A percentile compares a stretch with the other conserved stretches of the same genome.
Conservation (phyloP, 139 green algal species). For the Auxenochlorella pyrenoidosa region DNA sequence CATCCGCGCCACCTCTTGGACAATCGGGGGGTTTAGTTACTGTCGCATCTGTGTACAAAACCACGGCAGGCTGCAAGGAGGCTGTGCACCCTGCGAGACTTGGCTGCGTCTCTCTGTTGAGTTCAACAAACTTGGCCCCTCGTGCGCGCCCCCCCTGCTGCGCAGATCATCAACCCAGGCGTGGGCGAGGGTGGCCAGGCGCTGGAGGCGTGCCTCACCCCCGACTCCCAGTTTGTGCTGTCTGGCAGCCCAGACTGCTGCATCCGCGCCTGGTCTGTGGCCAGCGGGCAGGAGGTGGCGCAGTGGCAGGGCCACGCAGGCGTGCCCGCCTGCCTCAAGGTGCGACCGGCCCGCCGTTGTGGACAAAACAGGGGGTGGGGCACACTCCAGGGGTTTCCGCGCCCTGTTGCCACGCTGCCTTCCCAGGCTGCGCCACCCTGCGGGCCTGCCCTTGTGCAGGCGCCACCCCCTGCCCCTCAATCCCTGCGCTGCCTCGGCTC, state of each 20-base stretch:
- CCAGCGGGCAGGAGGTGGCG: slow-evolving; percentile 65
- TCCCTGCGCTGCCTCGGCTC: not conserved
- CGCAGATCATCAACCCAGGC: slow-evolving; percentile 55
- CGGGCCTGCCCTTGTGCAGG: not conserved
- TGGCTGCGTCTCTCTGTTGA: too few relatives aligned
- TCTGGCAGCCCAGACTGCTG: slow-evolving; percentile 75
- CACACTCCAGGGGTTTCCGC: not conserved
- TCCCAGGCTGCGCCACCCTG: not conserved
- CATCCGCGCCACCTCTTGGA: too few relatives aligned
- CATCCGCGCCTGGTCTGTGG: slow-evolving; percentile 75
- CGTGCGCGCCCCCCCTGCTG: not conserved
- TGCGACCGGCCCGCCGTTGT: not conserved
- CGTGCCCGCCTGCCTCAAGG: slow-evolving; percentile 70
- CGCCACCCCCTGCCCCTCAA: too few relatives aligned
- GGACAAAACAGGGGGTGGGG: too few relatives aligned
- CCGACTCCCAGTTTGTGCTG: slow-evolving; percentile 84
- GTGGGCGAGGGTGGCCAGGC: slow-evolving; percentile 55
- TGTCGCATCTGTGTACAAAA: too few relatives aligned
- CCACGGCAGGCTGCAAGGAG: too few relatives aligned
- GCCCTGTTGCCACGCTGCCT: not conserved
- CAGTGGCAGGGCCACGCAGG: slow-evolving; percentile 72
- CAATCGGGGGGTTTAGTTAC: too few relatives aligned
- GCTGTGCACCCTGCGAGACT: too few relatives aligned
- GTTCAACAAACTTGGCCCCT: not conserved
- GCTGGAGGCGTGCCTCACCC: slow-evolving; percentile 81